phyloP scores from a whole-genome alignment of 192 early-diverging fungal genomes.

The Backusella morwellensis region DNA sequence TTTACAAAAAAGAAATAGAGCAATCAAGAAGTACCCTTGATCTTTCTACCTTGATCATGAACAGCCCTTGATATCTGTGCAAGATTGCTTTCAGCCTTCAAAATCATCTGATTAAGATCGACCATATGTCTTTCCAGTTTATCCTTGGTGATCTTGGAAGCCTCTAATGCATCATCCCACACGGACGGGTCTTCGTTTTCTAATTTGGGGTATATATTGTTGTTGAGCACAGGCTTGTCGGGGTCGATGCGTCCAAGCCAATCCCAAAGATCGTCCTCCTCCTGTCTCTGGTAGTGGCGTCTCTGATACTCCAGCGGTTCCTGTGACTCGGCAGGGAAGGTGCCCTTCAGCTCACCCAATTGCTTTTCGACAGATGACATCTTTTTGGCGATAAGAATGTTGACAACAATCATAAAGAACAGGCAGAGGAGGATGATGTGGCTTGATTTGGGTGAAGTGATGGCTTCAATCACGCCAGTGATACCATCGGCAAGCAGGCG shows the following conservation, averaged over 20 bases:
- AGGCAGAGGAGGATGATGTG: conserved; percentile 4
- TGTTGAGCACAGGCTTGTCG: background rate
- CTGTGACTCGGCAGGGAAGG: background rate
- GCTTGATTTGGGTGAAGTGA: background rate
- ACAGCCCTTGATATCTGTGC: conserved; percentile 16
- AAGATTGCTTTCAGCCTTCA: conserved; percentile 7
- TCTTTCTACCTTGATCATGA: conserved; percentile 10
- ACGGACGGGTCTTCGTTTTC: background rate
- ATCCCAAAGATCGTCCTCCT: conserved; percentile 14
- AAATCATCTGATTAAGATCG: conserved; percentile 7
- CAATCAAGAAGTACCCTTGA: background rate
- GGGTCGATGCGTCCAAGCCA: conserved; percentile 10
- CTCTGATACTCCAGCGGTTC: background rate
- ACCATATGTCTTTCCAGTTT: conserved; percentile 11
- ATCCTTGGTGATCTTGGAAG: background rate
- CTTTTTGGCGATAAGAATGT: conserved; percentile 10
- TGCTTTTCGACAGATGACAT: conserved; percentile 9
- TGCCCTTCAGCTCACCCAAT: background rate
- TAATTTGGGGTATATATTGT: background rate
- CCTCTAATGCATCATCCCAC: background rate
- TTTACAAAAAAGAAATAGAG: background rate
- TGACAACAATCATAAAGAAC: conserved; percentile 12
- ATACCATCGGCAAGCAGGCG: background rate
- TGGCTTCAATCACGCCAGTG: background rate
- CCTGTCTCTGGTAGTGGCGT: background rate